Evolutionary conservation across 495 filamentous ascomycete genomes (phyloP).

Genomic region (Ascodesmis nigricans): DNA sequence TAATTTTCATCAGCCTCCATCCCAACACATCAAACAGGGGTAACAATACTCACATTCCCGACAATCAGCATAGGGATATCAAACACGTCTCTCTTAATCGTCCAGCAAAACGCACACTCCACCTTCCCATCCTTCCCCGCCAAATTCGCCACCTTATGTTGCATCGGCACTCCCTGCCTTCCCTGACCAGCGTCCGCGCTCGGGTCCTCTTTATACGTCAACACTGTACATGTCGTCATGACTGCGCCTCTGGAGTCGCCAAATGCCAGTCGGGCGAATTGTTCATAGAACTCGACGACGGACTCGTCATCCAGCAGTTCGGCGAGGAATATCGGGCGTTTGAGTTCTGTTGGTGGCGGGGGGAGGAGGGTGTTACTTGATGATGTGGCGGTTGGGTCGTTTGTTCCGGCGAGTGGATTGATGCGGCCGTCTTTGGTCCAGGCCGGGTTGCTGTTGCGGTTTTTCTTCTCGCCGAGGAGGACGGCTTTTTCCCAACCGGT

Average conservation of each 20-base stretch:
- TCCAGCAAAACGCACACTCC: slow-evolving; percentile 89
- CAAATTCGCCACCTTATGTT: slow-evolving; percentile 28
- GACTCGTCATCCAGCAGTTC: slow-evolving; percentile 87
- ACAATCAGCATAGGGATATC: slow-evolving; percentile 97
- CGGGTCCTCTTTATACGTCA: slow-evolving; percentile 50
- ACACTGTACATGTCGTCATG: slow-evolving; percentile 59
- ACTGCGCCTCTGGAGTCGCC: slow-evolving; percentile 66
- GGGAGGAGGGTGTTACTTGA: neutral
- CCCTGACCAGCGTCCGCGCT: slow-evolving; percentile 24
- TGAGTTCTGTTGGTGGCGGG: slow-evolving; percentile 1
- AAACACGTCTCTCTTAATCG: slow-evolving; percentile 87
- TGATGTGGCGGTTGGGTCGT: neutral
- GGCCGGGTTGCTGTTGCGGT: slow-evolving; percentile 58
- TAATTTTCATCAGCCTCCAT: neutral
- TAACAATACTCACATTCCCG: slow-evolving; percentile 63
- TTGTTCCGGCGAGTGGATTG: neutral
- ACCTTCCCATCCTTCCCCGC: slow-evolving; percentile 76
- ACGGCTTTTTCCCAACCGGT: slow-evolving; percentile 91
- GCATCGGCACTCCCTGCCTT: slow-evolving; percentile 24
- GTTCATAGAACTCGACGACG: slow-evolving; percentile 85
- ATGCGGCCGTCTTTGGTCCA: slow-evolving; percentile 17
- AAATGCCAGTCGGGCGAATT: slow-evolving; percentile 79
- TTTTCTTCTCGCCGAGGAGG: slow-evolving; percentile 65
- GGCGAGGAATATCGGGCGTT: slow-evolving; percentile 63
- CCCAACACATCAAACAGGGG: neutral